A percentile compares a stretch with the other conserved stretches of the same genome.
These are phyloP conservation scores for Lichtheimia ramosa DNA, from an alignment of 371 early-diverging fungal genomes.

Conservation along the genomic window DNA sequence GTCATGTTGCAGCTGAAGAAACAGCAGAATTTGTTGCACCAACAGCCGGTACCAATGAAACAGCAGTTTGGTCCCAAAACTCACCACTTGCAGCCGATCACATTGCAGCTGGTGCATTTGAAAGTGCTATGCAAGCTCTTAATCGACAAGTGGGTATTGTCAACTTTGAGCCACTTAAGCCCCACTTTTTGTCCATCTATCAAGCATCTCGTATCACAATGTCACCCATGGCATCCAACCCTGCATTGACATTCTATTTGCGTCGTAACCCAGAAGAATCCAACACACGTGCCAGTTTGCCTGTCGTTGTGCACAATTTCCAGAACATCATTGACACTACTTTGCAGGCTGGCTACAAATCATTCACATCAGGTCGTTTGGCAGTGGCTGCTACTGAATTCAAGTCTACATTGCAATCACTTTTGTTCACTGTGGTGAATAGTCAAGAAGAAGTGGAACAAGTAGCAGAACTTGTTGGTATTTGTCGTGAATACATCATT, in stretches of 20 bases:
- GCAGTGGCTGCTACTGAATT: conserved; percentile 77
- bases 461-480: conserved; percentile 73
- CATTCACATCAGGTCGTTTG: conserved; percentile 76
- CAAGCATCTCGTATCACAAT: conserved; percentile 73
- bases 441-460: conserved; percentile 69
- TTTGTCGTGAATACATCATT: conserved; percentile 89
- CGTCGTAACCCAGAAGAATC: conserved; percentile 64
- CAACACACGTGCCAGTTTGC: conserved; percentile 54
- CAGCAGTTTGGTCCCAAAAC: conserved; percentile 78
- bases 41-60: conserved; percentile 69
- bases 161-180: conserved; percentile 89
- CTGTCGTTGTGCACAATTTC: conserved; percentile 57
- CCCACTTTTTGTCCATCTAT: conserved; percentile 80
- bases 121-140: conserved; percentile 88
- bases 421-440: conserved; percentile 66
- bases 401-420: conserved; percentile 69
- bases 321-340: conserved; percentile 48
- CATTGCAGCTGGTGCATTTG: conserved; percentile 92
- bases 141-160: conserved; percentile 87
- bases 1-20: conserved; percentile 64
- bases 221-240: conserved; percentile 60
- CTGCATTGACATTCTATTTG: conserved; percentile 60
- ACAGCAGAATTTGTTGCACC: conserved; percentile 69
- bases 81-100: conserved; percentile 86
- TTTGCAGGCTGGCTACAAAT: conserved; percentile 79